These are phyloP conservation scores for Emericellopsis terricola DNA, from an alignment of 495 filamentous ascomycete genomes.

Conservation along the genomic window DNA sequence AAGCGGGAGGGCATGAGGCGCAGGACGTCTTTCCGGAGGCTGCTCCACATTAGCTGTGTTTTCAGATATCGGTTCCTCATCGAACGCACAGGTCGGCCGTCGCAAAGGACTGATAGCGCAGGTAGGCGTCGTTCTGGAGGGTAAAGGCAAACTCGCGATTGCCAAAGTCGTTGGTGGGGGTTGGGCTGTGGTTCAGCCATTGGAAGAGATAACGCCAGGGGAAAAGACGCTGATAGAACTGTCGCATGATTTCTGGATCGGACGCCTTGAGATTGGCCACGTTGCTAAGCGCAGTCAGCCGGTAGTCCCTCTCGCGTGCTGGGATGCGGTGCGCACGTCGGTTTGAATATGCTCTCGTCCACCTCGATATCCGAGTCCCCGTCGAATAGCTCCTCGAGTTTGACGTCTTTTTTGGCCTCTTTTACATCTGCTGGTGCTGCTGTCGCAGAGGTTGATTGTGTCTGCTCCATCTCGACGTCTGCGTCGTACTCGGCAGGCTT, in stretches of 20 bases:
- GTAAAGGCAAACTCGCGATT: constrained; percentile 94
- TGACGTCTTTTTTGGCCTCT: constrained; percentile 27
- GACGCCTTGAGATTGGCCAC: constrained; percentile 20
- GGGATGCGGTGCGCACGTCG: constrained; percentile 7
- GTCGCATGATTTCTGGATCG: constrained; percentile 68
- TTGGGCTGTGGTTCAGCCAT: constrained; percentile 89
- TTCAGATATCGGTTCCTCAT: constrained; percentile 3
- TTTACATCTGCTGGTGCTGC: constrained; percentile 1
- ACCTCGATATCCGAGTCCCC: constrained; percentile 54
- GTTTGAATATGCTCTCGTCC: constrained; percentile 57
- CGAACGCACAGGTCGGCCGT: constrained; percentile 60
- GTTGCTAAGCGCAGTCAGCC: background rate
- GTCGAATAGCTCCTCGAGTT: constrained; percentile 66
- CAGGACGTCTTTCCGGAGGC: constrained; percentile 80
- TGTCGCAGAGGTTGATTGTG: constrained; percentile 10
- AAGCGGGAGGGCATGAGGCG: constrained; percentile 79
- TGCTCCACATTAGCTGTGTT: constrained; percentile 14
- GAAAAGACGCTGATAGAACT: constrained; percentile 91
- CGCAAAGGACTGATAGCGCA: constrained; percentile 80
- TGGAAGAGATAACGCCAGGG: constrained; percentile 92
- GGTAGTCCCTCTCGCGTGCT: constrained; percentile 2
- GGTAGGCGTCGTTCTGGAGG: constrained; percentile 70
- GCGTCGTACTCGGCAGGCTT: background rate
- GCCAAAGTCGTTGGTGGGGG: constrained; percentile 69
- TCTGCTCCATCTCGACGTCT: constrained; percentile 15